These are phyloP conservation scores for Ophiostoma perfectum DNA, from an alignment of 2,329 filamentous ascomycete species.

Conservation along the genomic window DNA sequence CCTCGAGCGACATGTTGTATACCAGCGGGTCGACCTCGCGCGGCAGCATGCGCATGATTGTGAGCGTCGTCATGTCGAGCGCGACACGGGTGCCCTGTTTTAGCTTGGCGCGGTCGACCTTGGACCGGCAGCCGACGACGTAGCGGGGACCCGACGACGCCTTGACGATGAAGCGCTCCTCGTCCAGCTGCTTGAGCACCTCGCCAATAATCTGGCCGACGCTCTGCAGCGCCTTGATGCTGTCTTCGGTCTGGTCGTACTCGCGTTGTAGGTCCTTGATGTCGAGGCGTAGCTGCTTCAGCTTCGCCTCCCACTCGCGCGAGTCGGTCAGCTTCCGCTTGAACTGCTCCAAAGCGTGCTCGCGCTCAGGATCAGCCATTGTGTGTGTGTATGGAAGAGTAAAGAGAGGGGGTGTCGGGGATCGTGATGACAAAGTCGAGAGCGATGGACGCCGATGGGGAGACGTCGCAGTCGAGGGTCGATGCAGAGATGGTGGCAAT, in stretches of 20 bases:
- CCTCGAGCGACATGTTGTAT: constrained; percentile 99
- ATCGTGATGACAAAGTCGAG: background rate
- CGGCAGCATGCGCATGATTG: constrained; percentile 99
- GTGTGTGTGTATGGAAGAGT: constrained; percentile 1
- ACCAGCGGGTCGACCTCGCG: constrained; percentile 97
- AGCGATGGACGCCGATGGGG: background rate
- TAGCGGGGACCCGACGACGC: constrained; percentile 95
- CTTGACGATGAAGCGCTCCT: constrained; percentile 99
- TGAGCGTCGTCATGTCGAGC: constrained; percentile 98
- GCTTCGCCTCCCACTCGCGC: constrained; percentile 96
- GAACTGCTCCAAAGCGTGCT: constrained; percentile 70
- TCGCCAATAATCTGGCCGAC: constrained; percentile 99
- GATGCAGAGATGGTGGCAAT: background rate
- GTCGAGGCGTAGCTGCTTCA: constrained; percentile 87
- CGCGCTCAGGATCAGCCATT: constrained; percentile 50
- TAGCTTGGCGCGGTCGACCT: constrained; percentile 94
- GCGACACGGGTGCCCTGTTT: constrained; percentile 98
- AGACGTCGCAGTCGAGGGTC: background rate
- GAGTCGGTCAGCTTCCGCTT: constrained; percentile 84
- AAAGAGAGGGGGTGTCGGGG: background rate
- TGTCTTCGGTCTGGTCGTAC: constrained; percentile 95
- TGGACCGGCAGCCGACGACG: constrained; percentile 95
- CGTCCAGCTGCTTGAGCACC: constrained; percentile 96
- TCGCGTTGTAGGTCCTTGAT: constrained; percentile 95
- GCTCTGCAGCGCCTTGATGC: constrained; percentile 98